These are phyloP conservation scores for Metschnikowia aberdeeniae DNA, from an alignment of 805 yeast genomes.

Conservation along the genomic window DNA sequence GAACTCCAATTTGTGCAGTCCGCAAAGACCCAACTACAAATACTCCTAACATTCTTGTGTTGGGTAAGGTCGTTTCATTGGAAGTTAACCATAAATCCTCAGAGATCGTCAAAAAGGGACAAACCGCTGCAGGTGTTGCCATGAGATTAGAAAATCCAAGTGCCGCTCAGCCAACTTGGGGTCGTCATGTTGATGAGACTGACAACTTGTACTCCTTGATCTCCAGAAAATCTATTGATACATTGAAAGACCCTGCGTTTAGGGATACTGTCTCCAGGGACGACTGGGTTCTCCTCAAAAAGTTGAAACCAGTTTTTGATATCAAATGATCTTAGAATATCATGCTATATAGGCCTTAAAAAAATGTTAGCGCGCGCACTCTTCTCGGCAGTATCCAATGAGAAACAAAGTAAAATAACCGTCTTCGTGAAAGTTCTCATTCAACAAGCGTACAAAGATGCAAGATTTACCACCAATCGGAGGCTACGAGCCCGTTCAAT, in stretches of 20 bases:
- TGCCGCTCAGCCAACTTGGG: slow-evolving; percentile 95
- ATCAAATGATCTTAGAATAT: slow-evolving; percentile 47
- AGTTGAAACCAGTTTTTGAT: slow-evolving; percentile 83
- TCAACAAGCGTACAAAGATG: slow-evolving; percentile 20
- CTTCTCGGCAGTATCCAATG: slow-evolving; percentile 15
- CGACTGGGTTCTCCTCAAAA: slow-evolving; percentile 90
- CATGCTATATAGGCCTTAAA: slow-evolving; percentile 2
- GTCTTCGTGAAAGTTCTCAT: slow-evolving; percentile 2
- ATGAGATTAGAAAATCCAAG: slow-evolving; percentile 94
- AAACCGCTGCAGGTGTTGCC: slow-evolving; percentile 97
- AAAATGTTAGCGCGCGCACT: slow-evolving; percentile 3
- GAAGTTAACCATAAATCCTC: slow-evolving; percentile 92
- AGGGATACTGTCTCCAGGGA: slow-evolving; percentile 90
- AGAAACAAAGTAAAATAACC: slow-evolving; percentile 11
- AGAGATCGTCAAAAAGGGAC: slow-evolving; percentile 84
- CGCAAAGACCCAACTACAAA: slow-evolving; percentile 84
- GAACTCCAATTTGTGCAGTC: slow-evolving; percentile 95
- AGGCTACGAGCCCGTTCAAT: slow-evolving; percentile 82
- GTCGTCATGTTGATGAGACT: slow-evolving; percentile 95
- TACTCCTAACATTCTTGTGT: slow-evolving; percentile 59
- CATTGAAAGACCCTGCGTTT: slow-evolving; percentile 98
- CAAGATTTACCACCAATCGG: slow-evolving; percentile 88
- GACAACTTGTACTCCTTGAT: slow-evolving; percentile 89
- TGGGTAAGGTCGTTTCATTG: slow-evolving; percentile 89
- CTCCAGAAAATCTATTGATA: slow-evolving; percentile 85